Conservation (phyloP, 2,329 filamentous ascomycete genomes). For the Rhytidhysteron rufulum region DNA sequence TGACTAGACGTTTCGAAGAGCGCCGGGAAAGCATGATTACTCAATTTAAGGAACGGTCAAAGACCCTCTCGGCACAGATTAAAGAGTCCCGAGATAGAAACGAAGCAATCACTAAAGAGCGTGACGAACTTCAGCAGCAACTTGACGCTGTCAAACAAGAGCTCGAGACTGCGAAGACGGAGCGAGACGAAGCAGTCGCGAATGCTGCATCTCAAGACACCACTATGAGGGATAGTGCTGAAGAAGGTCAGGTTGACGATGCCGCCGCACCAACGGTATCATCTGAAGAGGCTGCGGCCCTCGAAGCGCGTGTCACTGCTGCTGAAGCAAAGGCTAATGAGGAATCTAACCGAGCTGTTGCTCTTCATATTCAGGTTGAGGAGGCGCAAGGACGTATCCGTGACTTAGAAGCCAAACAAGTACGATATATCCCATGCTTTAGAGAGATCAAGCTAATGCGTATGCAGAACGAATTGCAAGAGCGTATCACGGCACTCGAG, state of each 20-base stretch:
- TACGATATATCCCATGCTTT: constrained; percentile 17
- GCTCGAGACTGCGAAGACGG: constrained; percentile 50
- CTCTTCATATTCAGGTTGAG: constrained; percentile 39
- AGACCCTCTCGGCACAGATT: constrained; percentile 64
- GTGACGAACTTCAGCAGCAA: constrained; percentile 50
- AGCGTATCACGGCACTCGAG: constrained; percentile 32
- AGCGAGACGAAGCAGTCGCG: constrained; percentile 61
- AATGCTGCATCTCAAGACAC: constrained; percentile 28
- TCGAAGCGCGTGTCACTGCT: constrained; percentile 34
- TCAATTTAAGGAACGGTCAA: constrained; percentile 53
- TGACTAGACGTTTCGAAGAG: constrained; percentile 47
- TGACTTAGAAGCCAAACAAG: constrained; percentile 61
- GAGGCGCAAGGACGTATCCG: constrained; percentile 59
- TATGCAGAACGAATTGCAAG: constrained; percentile 36
- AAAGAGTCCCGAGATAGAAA: constrained; percentile 49
- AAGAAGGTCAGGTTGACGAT: constrained; percentile 48
- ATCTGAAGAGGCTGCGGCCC: constrained; percentile 27
- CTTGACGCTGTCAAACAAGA: constrained; percentile 29
- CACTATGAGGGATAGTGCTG: constrained; percentile 26
- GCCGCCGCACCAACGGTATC: constrained; percentile 14
- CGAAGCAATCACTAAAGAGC: constrained; percentile 55
- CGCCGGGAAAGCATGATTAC: constrained; percentile 44
- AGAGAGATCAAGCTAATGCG: constrained; percentile 11
- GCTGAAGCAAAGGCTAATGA: constrained; percentile 39
- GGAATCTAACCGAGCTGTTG: constrained; percentile 33